Percentiles rank a stretch among this genome's conserved stretches.
phyloP scores from a whole-genome alignment of 164 flowering plant species.

The Stephania japonica region DNA sequence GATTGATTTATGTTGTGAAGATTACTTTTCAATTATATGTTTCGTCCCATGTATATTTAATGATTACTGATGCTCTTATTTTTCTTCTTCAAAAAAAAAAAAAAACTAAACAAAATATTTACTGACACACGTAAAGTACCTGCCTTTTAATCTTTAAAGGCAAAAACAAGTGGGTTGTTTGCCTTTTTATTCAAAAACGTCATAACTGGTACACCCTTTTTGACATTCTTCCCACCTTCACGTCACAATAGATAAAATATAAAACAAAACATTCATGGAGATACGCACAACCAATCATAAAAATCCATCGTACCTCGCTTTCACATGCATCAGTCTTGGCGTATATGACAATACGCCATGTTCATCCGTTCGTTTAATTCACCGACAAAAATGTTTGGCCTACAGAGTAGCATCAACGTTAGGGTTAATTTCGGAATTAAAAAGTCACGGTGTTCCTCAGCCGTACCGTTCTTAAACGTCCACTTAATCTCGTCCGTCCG shows the following conservation, averaged over 20 bases:
- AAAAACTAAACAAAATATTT: neutral
- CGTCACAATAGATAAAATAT: neutral
- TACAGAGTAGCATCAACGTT: neutral
- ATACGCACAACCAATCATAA: neutral
- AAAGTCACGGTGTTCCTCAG: neutral
- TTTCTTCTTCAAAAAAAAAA: no score
- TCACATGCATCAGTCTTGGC: neutral
- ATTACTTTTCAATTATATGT: no score
- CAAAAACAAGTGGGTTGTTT: neutral
- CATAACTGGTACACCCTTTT: neutral
- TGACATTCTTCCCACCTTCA: neutral
- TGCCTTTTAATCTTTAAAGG: neutral
- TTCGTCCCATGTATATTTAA: no score
- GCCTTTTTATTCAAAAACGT: neutral
- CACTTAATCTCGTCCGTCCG: neutral
- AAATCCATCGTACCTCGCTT: neutral
- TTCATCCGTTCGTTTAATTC: neutral
- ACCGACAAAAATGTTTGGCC: neutral
- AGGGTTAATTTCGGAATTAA: neutral
- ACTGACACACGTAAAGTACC: neutral
- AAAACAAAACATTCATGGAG: neutral
- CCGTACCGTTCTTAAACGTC: neutral
- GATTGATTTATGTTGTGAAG: no score
- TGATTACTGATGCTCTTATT: no score
- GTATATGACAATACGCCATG: neutral